Evolutionary conservation across 2,329 filamentous ascomycete genomes (phyloP), one percentile per base, ranked within the genome.

Genomic region (Thermomyces lanuginosus): DNA sequence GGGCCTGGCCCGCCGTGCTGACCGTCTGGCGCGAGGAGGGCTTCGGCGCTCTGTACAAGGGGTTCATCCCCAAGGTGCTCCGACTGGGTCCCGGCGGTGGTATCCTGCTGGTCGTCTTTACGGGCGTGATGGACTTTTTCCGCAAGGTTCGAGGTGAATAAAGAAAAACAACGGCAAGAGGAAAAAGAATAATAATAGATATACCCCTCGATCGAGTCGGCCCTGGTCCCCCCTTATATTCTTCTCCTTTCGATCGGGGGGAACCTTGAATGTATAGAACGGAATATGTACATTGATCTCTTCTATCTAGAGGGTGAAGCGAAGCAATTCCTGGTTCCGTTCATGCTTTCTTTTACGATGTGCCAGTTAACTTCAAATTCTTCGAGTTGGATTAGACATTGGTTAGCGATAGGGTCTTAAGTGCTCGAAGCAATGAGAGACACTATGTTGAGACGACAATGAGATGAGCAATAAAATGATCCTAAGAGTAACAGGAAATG

Each of bases 1-100:
- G 89, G 89, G 89, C 89, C 16, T 92, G 76, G 70, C 80, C 82
- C 24, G 74, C 82, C 12, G 64, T 93, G 26, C 75, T 69, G 30
- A 89, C 80, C 5, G 81, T 98, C 34, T 74, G 82, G 58, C 81
- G 72, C 59, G 89, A 98, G 60, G 89, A 98, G 58, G 89, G 89
- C 4, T 86, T 92, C 50, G 59, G 57, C 24, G 89, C 89, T 20
- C 63, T 98, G 33, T 98, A 98, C 68, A 98, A 95, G 69, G 89
- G 89, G 9, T 98, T 98, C 67, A 48, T 89, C 36, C 89, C 89
- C 41, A 98, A 98, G 70, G 89, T 93, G 18, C 63, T 92, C 36
- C 64, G 79, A 58, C 51, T 77, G 38, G 72, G 76, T 34, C 77
- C 77, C 15, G 76, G 70, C 42, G 70, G 70, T 48, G 70, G 70